Percentiles rank a stretch among this genome's conserved stretches.
Evolutionary conservation across 345 rosid species (phyloP).

Genomic region (Anacardium occidentale): DNA sequence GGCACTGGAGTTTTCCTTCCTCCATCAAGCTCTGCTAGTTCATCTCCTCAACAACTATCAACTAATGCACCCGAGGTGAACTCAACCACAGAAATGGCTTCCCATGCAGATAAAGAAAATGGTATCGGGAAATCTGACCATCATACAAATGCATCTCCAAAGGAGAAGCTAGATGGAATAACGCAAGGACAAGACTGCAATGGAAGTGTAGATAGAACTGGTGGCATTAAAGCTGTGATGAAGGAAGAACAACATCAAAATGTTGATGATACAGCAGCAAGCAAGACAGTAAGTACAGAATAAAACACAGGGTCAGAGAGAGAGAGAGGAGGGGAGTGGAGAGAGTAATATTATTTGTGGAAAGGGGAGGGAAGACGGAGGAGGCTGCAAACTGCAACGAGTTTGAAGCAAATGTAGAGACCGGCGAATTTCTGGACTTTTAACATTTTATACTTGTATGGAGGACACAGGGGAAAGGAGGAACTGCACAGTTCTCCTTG

Average conservation of each 20-base stretch:
- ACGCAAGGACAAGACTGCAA: slow-evolving; percentile 37
- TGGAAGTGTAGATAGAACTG: slow-evolving; percentile 32
- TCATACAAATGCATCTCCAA: slow-evolving; percentile 16
- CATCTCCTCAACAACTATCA: slow-evolving; percentile 34
- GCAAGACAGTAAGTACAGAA: slow-evolving; percentile 33
- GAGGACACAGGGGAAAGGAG: slow-evolving; percentile 24
- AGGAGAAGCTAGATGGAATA: slow-evolving; percentile 30
- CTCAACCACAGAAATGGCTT: slow-evolving; percentile 21
- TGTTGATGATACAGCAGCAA: slow-evolving; percentile 18
- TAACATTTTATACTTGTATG: slow-evolving; percentile 25
- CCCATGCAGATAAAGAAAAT: slow-evolving; percentile 31
- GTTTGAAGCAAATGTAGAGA: slow-evolving; percentile 60
- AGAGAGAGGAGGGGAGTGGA: slow-evolving; percentile 27
- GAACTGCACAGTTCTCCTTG: slow-evolving; percentile 31
- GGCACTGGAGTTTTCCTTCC: slow-evolving; percentile 99
- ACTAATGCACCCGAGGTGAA: slow-evolving; percentile 23
- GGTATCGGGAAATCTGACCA: slow-evolving; percentile 27
- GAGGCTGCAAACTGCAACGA: slow-evolving; percentile 41
- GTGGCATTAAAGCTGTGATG: slow-evolving; percentile 10
- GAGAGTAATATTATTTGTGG: slow-evolving; percentile 1
- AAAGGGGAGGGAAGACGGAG: not conserved
- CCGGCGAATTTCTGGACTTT: slow-evolving; percentile 35
- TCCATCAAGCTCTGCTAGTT: slow-evolving; percentile 52
- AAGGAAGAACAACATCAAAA: slow-evolving; percentile 33
- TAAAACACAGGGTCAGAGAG: slow-evolving; percentile 24